Base-by-base conservation (phyloP, 1,284 basidiomycete species). In the Trametes pubescens region DNA sequence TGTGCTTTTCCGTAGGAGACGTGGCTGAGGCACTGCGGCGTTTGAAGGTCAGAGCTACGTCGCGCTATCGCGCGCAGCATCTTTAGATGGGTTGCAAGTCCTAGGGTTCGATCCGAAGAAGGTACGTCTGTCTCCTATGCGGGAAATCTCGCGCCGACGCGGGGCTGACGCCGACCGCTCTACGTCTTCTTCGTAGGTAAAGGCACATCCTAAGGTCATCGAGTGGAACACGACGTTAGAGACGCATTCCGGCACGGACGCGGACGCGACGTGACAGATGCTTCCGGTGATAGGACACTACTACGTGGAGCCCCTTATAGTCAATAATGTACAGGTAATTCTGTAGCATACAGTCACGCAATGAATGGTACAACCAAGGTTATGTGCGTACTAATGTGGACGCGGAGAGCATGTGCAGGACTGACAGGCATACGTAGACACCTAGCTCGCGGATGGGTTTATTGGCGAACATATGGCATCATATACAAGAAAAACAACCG, bases 11-110 rank as follows among this genome's bases (percentile, higher is more conserved):
- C 40, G 11, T n/a, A 29, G 26, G 13, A 48, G n/a, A 51, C 44
- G 21, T 24, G 2, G 11, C 9, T 11, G 2, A 11, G 9, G 34
- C 13, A 62, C 37, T 18, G 24, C 2, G 1, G 21, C 13, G 22
- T 47, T 60, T 24, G 44, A 9, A 91, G 91, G 92, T 37, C 95
- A 95, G 82, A 95, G 95, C 38, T 99, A 99, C 72, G 96, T 99
- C 34, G 97, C 98, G 0, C 83, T 99, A 18, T 98, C 96, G 24
- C 94, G 98, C 37, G 98, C 98, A 2, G 98, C 96, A 0, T 91
- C 89, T 10, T 80, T 99, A 51, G 91, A 96, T 10, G 94, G 96
- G 0, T 83, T 99, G 24, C 95, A 99, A 75, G 93, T 99, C 1
- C 79, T 93, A 4, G 89, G 93, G 46, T 99, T 99, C 76, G 86